Evolutionary conservation across 2,329 filamentous ascomycete genomes (phyloP).

Genomic region (Phialocephala sp.): DNA sequence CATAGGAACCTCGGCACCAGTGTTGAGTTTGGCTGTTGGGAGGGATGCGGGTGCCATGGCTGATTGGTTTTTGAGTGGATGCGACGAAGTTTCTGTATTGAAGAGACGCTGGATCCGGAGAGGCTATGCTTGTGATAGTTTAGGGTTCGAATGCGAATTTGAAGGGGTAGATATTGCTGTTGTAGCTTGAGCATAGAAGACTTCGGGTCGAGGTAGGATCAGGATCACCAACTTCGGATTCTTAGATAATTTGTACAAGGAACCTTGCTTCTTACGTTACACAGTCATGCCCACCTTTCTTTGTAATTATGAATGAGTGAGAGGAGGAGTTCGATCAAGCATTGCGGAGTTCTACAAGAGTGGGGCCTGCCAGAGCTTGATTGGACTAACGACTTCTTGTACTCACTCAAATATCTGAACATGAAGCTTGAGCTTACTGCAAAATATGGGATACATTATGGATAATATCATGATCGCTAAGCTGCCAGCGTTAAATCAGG

Average conservation of each 20-base stretch:
- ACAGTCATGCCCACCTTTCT: background rate
- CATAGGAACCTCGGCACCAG: slow-evolving; percentile 33
- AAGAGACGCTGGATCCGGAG: background rate
- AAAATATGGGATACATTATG: background rate
- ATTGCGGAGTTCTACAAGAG: slow-evolving; percentile 1
- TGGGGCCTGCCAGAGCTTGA: background rate
- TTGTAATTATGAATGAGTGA: background rate
- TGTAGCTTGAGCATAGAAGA: background rate
- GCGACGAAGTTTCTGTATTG: no score
- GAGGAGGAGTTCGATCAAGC: background rate
- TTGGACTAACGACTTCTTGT: background rate
- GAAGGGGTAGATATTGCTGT: background rate
- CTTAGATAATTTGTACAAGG: background rate
- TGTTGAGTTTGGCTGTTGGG: slow-evolving; percentile 2
- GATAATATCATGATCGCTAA: background rate
- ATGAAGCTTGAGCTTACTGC: background rate
- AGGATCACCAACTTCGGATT: background rate
- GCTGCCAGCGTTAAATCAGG: background rate
- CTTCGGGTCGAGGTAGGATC: background rate
- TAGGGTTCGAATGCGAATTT: background rate
- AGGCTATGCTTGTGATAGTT: background rate
- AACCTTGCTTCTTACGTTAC: background rate
- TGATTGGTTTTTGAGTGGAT: background rate
- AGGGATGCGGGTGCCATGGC: background rate
- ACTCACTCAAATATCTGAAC: background rate